Evolutionary conservation across 2,329 filamentous ascomycete genomes (phyloP), one percentile per base, ranked within the genome.

Genomic region (Alternaria postmessia): DNA sequence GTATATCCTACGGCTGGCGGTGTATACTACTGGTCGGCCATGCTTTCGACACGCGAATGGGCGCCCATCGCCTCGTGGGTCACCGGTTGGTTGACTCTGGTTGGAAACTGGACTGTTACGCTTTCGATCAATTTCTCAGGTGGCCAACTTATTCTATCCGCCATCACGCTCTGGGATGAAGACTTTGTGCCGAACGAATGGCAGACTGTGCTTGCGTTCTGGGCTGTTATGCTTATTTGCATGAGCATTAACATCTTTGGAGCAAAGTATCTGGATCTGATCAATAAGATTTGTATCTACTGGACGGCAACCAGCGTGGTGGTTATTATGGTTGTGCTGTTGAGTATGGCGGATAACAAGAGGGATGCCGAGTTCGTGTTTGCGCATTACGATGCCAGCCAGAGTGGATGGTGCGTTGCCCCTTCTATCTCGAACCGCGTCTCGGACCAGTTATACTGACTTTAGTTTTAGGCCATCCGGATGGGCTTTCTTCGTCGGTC

Each of bases 1-100:
- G 88, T 91, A 39, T 92, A 91, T 70, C 90, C 90, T 9, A 92
- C 89, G 9, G 89, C 89, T 34, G 90, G 90, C 68, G 90, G 90
- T 86, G 88, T 91, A 2, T 92, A 92, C 76, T 91, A 91, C 79
- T 84, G 83, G 89, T 75, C 85, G 55, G 88, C 89, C 2, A 89
- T 91, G 86, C 82, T 92, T 22, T 84, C 85, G 1, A 89, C 88
- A 0, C 84, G 82, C 39, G 81, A 88, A 72, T 91, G 86, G 81
- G 88, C 89, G 5, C 88, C 88, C 3, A 83, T 91, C 54, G 87
- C 89, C 48, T 87, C 84, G 9, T 92, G 89, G 82, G 86, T 91
- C 28, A 89, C 89, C 5, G 89, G 89, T 14, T 92, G 90, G 89
- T 74, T 91, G 55, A 91, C 88, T 0, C 81, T 92, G 0, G 88